Percentiles rank a stretch among this genome's conserved stretches.
Evolutionary conservation across 2,329 filamentous ascomycete species (phyloP).

Genomic region (Neoscytalidium dimidiatum): DNA sequence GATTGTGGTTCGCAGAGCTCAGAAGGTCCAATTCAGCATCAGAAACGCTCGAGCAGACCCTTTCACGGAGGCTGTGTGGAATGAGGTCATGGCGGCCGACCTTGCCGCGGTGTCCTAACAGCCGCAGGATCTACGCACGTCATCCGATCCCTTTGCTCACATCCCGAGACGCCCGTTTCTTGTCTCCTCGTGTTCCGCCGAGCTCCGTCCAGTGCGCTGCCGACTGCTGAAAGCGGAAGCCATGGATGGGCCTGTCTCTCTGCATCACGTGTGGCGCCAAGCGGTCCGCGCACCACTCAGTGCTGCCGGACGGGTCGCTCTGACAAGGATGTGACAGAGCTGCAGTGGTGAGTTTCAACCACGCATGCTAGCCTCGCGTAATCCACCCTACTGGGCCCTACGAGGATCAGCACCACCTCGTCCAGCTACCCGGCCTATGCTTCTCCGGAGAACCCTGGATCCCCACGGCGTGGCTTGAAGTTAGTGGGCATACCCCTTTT

Average conservation of each 20-base stretch:
- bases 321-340: conserved; percentile 14
- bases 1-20: neutral
- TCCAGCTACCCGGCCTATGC: conserved; percentile 1
- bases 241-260: conserved; percentile 6
- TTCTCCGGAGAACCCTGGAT: conserved; percentile 5
- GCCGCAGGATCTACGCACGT: conserved; percentile 14
- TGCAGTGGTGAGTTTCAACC: conserved; percentile 17
- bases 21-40: neutral
- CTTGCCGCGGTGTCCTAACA: neutral
- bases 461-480: neutral
- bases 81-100: conserved; percentile 1
- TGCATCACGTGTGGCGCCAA: conserved; percentile 2
- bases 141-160: conserved; percentile 1
- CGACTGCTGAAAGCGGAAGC: neutral
- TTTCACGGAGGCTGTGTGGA: neutral
- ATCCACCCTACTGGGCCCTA: conserved; percentile 6
- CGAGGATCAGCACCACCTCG: conserved; percentile 10
- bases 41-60: neutral
- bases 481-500: conserved; percentile 3
- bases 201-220: neutral
- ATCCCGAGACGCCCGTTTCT: conserved; percentile 12
- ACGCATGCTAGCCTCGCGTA: conserved; percentile 13
- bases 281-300: neutral
- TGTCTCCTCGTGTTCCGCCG: conserved; percentile 11
- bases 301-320: conserved; percentile 1